Percentiles rank a stretch among this genome's conserved stretches.
Conservation (phyloP, 129 eudicot species). For the Centrapalus pauciflorus region DNA sequence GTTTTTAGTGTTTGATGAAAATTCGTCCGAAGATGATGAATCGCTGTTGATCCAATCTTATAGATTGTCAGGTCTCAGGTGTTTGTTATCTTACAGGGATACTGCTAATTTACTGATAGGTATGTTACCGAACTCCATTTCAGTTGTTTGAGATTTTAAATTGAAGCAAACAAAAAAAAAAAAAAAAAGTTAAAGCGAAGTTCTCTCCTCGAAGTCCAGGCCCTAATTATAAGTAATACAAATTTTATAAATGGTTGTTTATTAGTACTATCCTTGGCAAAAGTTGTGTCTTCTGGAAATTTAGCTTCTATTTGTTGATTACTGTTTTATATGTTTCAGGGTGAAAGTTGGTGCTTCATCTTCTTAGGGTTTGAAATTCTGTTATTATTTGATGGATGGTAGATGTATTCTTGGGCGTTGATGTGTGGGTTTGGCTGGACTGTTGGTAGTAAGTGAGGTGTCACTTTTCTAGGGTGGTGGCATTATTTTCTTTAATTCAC, state of each 20-base stretch:
- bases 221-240: background rate
- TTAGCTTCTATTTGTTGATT: background rate
- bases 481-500: constrained; percentile 6
- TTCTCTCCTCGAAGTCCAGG: background rate
- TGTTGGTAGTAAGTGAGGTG: constrained; percentile 4
- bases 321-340: constrained; percentile 18
- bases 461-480: constrained; percentile 19
- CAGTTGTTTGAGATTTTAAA: background rate
- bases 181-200: no score
- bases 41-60: background rate
- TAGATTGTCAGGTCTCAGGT: background rate
- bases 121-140: constrained; percentile 2
- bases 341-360: constrained; percentile 14
- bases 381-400: background rate
- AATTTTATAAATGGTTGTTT: background rate
- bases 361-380: background rate
- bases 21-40: background rate
- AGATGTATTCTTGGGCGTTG: constrained; percentile 5
- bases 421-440: background rate
- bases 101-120: background rate
- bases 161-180: constrained; percentile 17
- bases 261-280: background rate
- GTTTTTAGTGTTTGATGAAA: constrained; percentile 1
- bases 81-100: background rate
- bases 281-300: background rate